Evolutionary conservation across 1,284 basidiomycete species (phyloP).

Genomic region (Austropuccinia psidii): DNA sequence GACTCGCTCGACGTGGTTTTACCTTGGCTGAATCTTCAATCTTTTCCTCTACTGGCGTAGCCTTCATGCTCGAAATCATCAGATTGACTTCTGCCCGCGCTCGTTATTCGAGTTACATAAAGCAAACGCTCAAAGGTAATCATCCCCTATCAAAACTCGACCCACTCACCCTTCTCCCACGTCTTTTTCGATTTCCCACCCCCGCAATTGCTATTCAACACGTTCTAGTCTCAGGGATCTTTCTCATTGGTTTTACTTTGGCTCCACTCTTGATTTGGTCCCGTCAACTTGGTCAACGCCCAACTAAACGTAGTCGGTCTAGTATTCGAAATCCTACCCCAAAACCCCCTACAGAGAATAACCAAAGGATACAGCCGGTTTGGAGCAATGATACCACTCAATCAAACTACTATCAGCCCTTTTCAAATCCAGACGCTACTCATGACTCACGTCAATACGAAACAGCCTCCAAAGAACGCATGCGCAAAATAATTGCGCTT

Average conservation of each 20-base stretch:
- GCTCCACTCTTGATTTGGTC: constrained; percentile 88
- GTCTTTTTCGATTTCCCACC: constrained; percentile 80
- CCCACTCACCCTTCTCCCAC: constrained; percentile 1
- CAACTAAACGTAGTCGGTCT: constrained; percentile 59
- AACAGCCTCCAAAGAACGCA: constrained; percentile 12
- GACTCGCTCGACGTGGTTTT: constrained; percentile 83
- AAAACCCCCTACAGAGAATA: background rate
- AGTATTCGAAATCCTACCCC: background rate
- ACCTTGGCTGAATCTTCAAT: constrained; percentile 88
- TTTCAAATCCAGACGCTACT: constrained; percentile 9
- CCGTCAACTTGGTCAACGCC: constrained; percentile 81
- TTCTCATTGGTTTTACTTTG: constrained; percentile 85
- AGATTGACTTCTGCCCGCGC: constrained; percentile 10
- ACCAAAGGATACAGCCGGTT: background rate
- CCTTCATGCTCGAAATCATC: constrained; percentile 65
- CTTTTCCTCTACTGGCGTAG: constrained; percentile 77
- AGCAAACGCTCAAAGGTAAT: background rate
- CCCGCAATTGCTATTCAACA: constrained; percentile 87
- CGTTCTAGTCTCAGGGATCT: constrained; percentile 82
- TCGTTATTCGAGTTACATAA: constrained; percentile 3
- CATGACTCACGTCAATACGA: constrained; percentile 4
- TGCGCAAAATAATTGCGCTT: constrained; percentile 18
- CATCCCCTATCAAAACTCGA: background rate
- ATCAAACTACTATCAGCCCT: constrained; percentile 9
- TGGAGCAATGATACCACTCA: constrained; percentile 7